A percentile compares a stretch with the other conserved stretches of the same genome.
Conservation (phyloP, 1,284 basidiomycete species). For the Athelia sp. region DNA sequence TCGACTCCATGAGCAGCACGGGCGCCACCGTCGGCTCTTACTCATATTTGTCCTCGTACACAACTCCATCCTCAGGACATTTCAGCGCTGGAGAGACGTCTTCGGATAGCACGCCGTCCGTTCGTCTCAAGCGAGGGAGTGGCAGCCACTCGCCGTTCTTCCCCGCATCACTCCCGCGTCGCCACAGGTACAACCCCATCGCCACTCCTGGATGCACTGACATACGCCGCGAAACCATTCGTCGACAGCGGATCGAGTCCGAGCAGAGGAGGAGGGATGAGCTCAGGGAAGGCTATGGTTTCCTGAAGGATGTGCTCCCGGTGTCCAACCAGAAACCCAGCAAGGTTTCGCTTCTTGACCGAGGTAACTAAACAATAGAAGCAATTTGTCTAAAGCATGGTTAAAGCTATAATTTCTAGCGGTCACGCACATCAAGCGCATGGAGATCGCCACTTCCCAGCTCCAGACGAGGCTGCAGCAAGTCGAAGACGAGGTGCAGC, state of each 20-base stretch:
- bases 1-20: slow-evolving; percentile 57
- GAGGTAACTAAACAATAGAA: slow-evolving; percentile 59
- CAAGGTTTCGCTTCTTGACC: slow-evolving; percentile 82
- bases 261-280: slow-evolving; percentile 84
- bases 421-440: slow-evolving; percentile 74
- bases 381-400: slow-evolving; percentile 3
- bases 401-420: slow-evolving; percentile 33
- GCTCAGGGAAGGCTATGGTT: slow-evolving; percentile 80
- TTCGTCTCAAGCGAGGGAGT: slow-evolving; percentile 61
- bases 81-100: slow-evolving; percentile 65
- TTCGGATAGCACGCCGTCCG: slow-evolving; percentile 60
- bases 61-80: slow-evolving; percentile 52
- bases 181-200: slow-evolving; percentile 72
- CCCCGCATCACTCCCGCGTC: slow-evolving; percentile 58
- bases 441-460: slow-evolving; percentile 69
- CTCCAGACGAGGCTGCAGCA: slow-evolving; percentile 69
- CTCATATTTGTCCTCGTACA: slow-evolving; percentile 55
- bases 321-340: slow-evolving; percentile 83
- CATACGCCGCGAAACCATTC: slow-evolving; percentile 75
- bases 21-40: slow-evolving; percentile 55
- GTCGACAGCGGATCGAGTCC: slow-evolving; percentile 81
- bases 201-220: slow-evolving; percentile 47
- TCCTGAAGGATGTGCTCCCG: slow-evolving; percentile 81
- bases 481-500: slow-evolving; percentile 70
- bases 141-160: slow-evolving; percentile 58